phyloP scores from a whole-genome alignment of 345 rosid species.

The Reutealis trisperma region DNA sequence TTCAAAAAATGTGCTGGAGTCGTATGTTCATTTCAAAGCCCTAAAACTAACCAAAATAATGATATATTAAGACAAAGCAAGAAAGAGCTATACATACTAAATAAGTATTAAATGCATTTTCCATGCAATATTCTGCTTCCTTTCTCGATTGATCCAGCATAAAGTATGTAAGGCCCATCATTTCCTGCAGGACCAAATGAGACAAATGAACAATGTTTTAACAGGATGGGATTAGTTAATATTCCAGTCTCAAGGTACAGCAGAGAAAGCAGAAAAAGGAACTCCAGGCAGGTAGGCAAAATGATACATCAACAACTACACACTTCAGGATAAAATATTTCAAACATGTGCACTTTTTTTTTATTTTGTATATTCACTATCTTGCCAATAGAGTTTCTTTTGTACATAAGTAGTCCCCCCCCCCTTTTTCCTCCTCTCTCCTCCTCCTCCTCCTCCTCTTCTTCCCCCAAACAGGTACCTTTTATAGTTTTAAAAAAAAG shows the following conservation, averaged over 20 bases:
- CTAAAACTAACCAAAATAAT: not conserved
- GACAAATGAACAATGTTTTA: conserved; percentile 13
- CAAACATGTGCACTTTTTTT: not conserved
- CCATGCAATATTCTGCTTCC: conserved; percentile 97
- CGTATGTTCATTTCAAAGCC: not conserved
- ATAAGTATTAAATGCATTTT: conserved; percentile 91
- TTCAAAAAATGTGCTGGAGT: not conserved
- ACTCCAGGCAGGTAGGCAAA: conserved; percentile 4
- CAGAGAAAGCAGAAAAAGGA: conserved; percentile 1
- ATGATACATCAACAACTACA: not conserved
- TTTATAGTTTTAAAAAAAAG: not conserved
- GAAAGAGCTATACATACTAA: conserved; percentile 53
- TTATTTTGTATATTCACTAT: not conserved
- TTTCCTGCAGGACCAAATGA: conserved; percentile 66
- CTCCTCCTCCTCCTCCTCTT: too few species aligned
- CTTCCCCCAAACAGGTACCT: too few species aligned
- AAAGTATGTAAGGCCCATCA: conserved; percentile 91
- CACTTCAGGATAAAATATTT: not conserved
- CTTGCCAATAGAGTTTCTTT: not conserved
- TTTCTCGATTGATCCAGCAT: conserved; percentile 93
- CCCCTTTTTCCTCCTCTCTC: not conserved
- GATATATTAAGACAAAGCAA: conserved; percentile 8
- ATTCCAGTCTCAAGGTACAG: not conserved
- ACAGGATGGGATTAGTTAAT: conserved; percentile 10
- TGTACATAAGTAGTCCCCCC: not conserved